Base-by-base conservation (phyloP, 192 early-diverging fungal genomes). In the Backusella macrospora region DNA sequence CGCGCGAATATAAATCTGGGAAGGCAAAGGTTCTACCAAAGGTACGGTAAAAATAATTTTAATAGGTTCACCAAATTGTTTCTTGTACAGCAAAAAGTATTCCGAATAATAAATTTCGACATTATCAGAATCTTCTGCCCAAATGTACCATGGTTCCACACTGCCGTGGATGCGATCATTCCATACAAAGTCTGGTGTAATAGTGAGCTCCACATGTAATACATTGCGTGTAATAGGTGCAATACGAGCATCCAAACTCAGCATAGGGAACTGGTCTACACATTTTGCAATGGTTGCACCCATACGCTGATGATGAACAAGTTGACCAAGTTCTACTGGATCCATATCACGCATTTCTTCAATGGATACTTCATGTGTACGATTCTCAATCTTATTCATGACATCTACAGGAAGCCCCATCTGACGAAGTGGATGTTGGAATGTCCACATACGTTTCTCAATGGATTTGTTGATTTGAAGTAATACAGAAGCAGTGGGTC, bases 381-480 rank as follows among this genome's bases (percentile, higher is more conserved):
- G 78, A 21, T 85, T 83, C 79, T 96, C 92, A 62, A 99, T 77
- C 80, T 96, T 96, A 70, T 92, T 86, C 84, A 99, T 96, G 37
- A 99, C 86, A 34, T 89, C 83, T 45, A 89, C 88, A 73, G 98
- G 90, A 43, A 97, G 80, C 16, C 96, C 95, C 29, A 87, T 78
- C 83, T 99, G 98, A 13, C 96, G 92, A 46, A 99, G 84, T 6
- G 98, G 98, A 72, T 90, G 93, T 94, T 98, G 97, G 21, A 93
- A 92, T 44, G 94, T 81, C 98, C 98, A 99, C 85, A 95, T 94
- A n/a, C 82, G 87, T 77, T 92, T 94, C 72, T 99, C 98, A 1
- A 99, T 96, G 90, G 96, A 94, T 77, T 99, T 97, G 86, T 96
- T 98, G 65, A 96, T 84, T 79, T 93, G 93, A 40, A 99, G 85